Base-by-base conservation (phyloP, 2,329 filamentous ascomycete genomes). In the Claviceps sp. region DNA sequence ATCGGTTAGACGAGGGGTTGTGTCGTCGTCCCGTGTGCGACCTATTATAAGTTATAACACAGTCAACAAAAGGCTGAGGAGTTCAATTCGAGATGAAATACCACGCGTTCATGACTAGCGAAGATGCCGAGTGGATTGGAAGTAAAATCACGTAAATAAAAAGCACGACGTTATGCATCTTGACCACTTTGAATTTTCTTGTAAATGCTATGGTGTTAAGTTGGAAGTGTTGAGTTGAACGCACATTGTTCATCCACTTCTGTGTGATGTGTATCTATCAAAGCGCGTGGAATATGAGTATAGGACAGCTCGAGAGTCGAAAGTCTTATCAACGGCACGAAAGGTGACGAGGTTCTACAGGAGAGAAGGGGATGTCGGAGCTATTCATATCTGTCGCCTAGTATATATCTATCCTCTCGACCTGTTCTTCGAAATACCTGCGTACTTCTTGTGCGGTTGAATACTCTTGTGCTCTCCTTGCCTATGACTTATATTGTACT, bases 1-100 rank as follows among this genome's bases (percentile, higher is more conserved):
- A 56, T 57, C 41, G 40, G 16, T 26, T 57, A 54, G 45, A 38
- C 2, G 30, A 30, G 22, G 22, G 37, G 37, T 14, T 22, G 39
- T 52, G 5, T 46, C 14, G 8, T 45, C 26, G 13, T 17, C 34
- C 13, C 42, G 4, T 44, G 13, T 40, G n/a, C 39, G 39, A 40
- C 39, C 3, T 7, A 40, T 22, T 22, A 22, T 22, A 4, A 22
- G 22, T 30, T 1, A 30, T 11, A 40, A 40, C 10, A n/a, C 13
- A 44, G 22, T 14, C 19, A 44, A 44, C 7, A 14, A 26, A 22
- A 19, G 42, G 7, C 4, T 44, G 19, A 2, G 24, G 22, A 44
- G 13, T 24, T 22, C 5, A 26, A 44, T 7, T 13, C 42, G 40
- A 42, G 44, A 34, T n/a, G 30, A 30, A 26, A 19, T 14, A 17